phyloP scores from a whole-genome alignment of 2,329 filamentous ascomycete species.

The Xylariales sp. region DNA sequence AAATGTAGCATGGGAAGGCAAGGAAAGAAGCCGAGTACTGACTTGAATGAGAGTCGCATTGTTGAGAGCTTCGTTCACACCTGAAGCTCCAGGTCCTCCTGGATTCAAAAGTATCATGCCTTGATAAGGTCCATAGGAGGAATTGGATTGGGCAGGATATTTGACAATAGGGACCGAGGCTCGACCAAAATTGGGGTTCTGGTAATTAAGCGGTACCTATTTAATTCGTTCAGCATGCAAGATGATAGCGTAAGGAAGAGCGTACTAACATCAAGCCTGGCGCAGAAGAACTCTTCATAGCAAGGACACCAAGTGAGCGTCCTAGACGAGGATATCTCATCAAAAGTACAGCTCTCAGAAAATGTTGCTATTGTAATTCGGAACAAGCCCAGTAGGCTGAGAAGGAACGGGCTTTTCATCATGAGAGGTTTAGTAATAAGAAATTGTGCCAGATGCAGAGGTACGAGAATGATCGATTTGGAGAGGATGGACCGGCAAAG shows the following conservation, averaged over 20 bases:
- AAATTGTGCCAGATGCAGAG: background rate
- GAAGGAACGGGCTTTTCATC: background rate
- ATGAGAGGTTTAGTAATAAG: background rate
- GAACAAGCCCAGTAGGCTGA: constrained; percentile 1
- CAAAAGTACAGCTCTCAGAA: constrained; percentile 5
- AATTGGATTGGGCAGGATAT: constrained; percentile 8
- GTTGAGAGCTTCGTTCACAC: constrained; percentile 5
- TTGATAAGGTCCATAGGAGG: constrained; percentile 10
- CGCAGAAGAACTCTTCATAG: constrained; percentile 18
- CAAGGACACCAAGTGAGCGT: constrained; percentile 19
- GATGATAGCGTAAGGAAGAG: too few species aligned
- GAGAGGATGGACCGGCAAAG: background rate
- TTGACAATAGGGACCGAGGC: constrained; percentile 12
- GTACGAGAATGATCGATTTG: background rate
- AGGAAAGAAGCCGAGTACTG: background rate
- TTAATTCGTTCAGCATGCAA: background rate
- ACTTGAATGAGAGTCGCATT: constrained; percentile 7
- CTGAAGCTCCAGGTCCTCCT: constrained; percentile 8
- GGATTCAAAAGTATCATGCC: constrained; percentile 11
- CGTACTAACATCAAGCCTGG: constrained; percentile 15
- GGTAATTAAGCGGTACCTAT: constrained; percentile 14
- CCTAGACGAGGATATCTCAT: constrained; percentile 14
- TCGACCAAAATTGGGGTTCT: constrained; percentile 9
- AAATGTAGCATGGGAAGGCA: too few species aligned
- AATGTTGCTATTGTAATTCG: constrained; percentile 1